Conservation (phyloP, 2,329 filamentous ascomycete species). For the Geosmithia morbida region DNA sequence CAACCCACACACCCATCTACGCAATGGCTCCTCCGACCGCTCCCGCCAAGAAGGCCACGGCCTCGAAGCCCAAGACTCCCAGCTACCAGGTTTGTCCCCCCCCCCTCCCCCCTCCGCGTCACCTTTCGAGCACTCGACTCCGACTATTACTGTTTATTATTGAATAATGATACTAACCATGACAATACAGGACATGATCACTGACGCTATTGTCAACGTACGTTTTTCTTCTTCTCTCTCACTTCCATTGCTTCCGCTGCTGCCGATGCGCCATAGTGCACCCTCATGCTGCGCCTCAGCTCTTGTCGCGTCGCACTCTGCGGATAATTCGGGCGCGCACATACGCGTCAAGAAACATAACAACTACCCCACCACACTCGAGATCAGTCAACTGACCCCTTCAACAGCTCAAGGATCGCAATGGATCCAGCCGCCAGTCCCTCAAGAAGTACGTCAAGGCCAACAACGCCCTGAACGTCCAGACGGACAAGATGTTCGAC, state of each 20-base stretch:
- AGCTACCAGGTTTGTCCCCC: constrained; percentile 33
- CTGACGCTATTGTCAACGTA: constrained; percentile 47
- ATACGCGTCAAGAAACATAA: constrained; percentile 7
- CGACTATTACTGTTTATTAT: too few species aligned
- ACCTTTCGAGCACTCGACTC: too few species aligned
- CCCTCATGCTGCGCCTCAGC: not conserved
- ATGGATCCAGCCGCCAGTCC: constrained; percentile 45
- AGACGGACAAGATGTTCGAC: constrained; percentile 42
- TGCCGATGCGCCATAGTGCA: too few species aligned
- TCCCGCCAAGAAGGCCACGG: constrained; percentile 35
- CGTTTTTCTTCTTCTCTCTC: constrained; percentile 16
- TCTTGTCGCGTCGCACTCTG: not conserved
- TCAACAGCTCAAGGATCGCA: constrained; percentile 45
- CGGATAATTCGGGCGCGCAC: not conserved
- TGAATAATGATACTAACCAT: constrained; percentile 8
- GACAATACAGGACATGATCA: constrained; percentile 43
- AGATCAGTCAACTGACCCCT: not conserved
- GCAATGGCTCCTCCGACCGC: constrained; percentile 33
- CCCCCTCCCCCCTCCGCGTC: constrained; percentile 21
- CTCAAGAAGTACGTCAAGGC: constrained; percentile 47
- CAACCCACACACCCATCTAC: constrained; percentile 12
- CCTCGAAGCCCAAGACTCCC: constrained; percentile 32
- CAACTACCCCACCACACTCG: constrained; percentile 4
- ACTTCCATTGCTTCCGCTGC: not conserved
- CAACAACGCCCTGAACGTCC: constrained; percentile 32